These are phyloP conservation scores for Macrolepiota dolichaula DNA, from an alignment of 768 basidiomycete species.

Conservation along the genomic window DNA sequence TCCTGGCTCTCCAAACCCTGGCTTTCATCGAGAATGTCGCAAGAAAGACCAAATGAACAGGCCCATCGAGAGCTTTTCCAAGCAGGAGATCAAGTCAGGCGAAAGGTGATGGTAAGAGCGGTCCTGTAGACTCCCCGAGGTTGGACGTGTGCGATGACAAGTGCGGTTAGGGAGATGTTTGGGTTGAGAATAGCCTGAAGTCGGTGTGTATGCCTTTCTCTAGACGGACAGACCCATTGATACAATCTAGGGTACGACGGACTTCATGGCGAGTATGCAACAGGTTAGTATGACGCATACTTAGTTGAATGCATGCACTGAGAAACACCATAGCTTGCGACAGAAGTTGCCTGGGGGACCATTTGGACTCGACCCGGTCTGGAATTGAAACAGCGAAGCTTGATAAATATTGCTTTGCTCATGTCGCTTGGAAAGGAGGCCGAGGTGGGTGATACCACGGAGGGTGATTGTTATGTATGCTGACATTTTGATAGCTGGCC, in stretches of 20 bases:
- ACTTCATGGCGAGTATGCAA: slow-evolving; percentile 47
- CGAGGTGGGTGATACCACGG: slow-evolving; percentile 29
- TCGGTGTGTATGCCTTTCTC: slow-evolving; percentile 20
- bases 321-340: not conserved
- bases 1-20: not conserved
- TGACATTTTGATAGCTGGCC: not conserved
- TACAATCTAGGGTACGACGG: slow-evolving; percentile 29
- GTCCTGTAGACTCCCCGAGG: not conserved
- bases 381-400: slow-evolving; percentile 42
- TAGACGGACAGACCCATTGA: not conserved
- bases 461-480: not conserved
- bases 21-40: not conserved
- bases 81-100: slow-evolving; percentile 36
- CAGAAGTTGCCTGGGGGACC: slow-evolving; percentile 38
- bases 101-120: slow-evolving; percentile 38
- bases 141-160: not conserved
- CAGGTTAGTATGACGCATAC: slow-evolving; percentile 25
- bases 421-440: slow-evolving; percentile 40
- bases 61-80: slow-evolving; percentile 40
- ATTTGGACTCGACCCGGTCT: slow-evolving; percentile 46
- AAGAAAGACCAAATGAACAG: slow-evolving; percentile 23
- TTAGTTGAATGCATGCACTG: slow-evolving; percentile 4
- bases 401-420: slow-evolving; percentile 40
- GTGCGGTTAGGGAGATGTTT: slow-evolving; percentile 35
- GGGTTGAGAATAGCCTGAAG: slow-evolving; percentile 37